Evolutionary conservation across 2,329 filamentous ascomycete species (phyloP), one percentile per base, ranked within the genome.

Genomic region (Aspergillus neoniger): DNA sequence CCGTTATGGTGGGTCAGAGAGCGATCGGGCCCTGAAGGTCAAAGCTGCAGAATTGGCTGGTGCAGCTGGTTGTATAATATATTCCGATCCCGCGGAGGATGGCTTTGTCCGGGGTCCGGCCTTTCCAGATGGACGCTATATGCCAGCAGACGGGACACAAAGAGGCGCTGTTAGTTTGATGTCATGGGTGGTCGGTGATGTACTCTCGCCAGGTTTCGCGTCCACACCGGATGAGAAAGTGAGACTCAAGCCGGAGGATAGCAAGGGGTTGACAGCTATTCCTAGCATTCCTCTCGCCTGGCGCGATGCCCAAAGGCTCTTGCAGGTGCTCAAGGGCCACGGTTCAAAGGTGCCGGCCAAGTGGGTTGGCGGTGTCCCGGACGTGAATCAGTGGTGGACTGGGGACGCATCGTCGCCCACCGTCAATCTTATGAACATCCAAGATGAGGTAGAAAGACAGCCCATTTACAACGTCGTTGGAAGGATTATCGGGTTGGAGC

Each of bases 381-480:
- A 91, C 36, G 81, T 95, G 4, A 81, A 81, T 32, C 85, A 91
- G 69, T 97, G 92, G 89, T 96, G 90, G 88, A 91, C 92, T 3
- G 95, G 95, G 32, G 86, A 92, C 70, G 75, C 80, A 3, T 85
- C 84, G 0, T 91, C 91, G 3, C 92, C 93, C 0, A 82, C 87
- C 23, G 90, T 99, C 52, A 88, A 90, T 55, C 82, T 99, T 23
- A 86, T 88, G 76, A 98, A 98, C 74, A 79, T 92, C 61, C 92
- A 96, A 73, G 92, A 96, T 67, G 92, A 96, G 72, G 84, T 87
- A 12, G 85, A 90, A 60, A 83, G 90, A 72, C 91, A 96, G 74
- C 86, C 88, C 5, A 95, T 99, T 63, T 96, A 91, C 85, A 99
- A 99, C 71, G 87, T 98, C 0, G 87, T 96, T 69, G 93, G 91